phyloP scores from a whole-genome alignment of 1,139 yeast species.

The Geotrichum candidum region DNA sequence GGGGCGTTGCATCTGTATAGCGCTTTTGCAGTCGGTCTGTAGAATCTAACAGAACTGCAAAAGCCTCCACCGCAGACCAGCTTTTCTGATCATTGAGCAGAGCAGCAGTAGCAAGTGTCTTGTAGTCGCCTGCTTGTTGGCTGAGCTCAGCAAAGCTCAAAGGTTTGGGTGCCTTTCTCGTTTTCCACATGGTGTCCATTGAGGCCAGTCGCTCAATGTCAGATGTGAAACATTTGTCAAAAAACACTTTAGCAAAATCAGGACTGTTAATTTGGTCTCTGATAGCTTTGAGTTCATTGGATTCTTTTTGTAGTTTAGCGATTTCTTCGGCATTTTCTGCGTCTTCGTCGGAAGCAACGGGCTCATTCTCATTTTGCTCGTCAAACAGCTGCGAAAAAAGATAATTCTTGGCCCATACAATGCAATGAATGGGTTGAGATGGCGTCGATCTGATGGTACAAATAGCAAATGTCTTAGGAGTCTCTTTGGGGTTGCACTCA shows the following conservation, averaged over 20 bases:
- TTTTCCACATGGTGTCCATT: constrained; percentile 76
- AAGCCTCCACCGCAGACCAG: constrained; percentile 62
- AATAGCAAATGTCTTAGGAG: constrained; percentile 89
- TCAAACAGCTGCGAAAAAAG: constrained; percentile 76
- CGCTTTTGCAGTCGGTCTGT: constrained; percentile 47
- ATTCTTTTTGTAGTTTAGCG: constrained; percentile 61
- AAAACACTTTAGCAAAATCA: constrained; percentile 37
- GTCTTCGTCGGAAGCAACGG: constrained; percentile 46
- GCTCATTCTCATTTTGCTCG: constrained; percentile 43
- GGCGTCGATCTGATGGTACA: constrained; percentile 97
- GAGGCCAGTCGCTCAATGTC: constrained; percentile 70
- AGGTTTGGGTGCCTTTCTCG: constrained; percentile 63
- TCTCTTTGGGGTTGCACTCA: constrained; percentile 80
- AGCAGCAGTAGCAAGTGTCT: constrained; percentile 24
- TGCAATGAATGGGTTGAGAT: constrained; percentile 90
- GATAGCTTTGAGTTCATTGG: constrained; percentile 67
- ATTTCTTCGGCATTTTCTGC: constrained; percentile 45
- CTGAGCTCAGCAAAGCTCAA: constrained; percentile 37
- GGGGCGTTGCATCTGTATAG: constrained; percentile 24
- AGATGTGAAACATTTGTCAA: constrained; percentile 47
- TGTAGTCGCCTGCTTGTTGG: constrained; percentile 16
- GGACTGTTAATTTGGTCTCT: constrained; percentile 38
- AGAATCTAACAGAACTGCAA: constrained; percentile 53
- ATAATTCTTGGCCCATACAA: constrained; percentile 96
- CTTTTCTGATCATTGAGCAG: constrained; percentile 50